These are phyloP conservation scores for Penicillium simplicissimum DNA, from an alignment of 495 filamentous ascomycete species.

Conservation along the genomic window DNA sequence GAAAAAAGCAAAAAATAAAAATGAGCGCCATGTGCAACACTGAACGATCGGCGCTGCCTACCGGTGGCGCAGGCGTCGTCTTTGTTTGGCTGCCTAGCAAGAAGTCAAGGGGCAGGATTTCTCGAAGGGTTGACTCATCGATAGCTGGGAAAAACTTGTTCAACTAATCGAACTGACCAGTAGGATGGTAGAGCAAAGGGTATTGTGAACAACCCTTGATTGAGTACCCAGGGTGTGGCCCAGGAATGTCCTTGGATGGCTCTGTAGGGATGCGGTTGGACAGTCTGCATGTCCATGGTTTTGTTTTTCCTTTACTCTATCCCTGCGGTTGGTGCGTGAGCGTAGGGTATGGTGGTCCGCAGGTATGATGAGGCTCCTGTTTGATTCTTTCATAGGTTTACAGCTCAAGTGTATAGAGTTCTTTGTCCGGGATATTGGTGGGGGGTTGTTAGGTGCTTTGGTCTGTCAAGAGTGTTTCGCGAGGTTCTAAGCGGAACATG, in stretches of 20 bases:
- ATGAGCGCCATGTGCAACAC: slow-evolving; percentile 29
- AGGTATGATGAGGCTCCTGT: slow-evolving; percentile 1
- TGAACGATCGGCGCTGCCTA: slow-evolving; percentile 30
- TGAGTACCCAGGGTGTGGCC: slow-evolving; percentile 14
- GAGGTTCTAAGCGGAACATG: not conserved
- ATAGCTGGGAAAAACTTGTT: not conserved
- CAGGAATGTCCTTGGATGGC: slow-evolving; percentile 22
- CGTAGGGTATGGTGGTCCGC: slow-evolving; percentile 16
- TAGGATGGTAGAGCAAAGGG: not conserved
- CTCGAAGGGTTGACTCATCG: slow-evolving; percentile 31
- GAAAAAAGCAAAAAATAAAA: slow-evolving; percentile 14
- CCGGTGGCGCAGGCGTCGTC: slow-evolving; percentile 25
- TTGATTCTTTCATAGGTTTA: not conserved
- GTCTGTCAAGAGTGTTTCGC: not conserved
- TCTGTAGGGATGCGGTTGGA: slow-evolving; percentile 26
- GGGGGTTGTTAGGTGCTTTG: not conserved
- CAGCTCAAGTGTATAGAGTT: not conserved
- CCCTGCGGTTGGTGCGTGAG: slow-evolving; percentile 34
- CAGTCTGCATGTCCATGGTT: slow-evolving; percentile 1
- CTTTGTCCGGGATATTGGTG: not conserved
- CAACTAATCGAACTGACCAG: not conserved
- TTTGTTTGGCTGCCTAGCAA: slow-evolving; percentile 17
- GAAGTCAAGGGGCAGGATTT: slow-evolving; percentile 22
- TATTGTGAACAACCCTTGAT: slow-evolving; percentile 19
- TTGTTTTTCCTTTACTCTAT: slow-evolving; percentile 21